Percentiles rank a stretch among this genome's conserved stretches.
Conservation (phyloP, 2,329 filamentous ascomycete genomes). For the Aspergillus japonicus region DNA sequence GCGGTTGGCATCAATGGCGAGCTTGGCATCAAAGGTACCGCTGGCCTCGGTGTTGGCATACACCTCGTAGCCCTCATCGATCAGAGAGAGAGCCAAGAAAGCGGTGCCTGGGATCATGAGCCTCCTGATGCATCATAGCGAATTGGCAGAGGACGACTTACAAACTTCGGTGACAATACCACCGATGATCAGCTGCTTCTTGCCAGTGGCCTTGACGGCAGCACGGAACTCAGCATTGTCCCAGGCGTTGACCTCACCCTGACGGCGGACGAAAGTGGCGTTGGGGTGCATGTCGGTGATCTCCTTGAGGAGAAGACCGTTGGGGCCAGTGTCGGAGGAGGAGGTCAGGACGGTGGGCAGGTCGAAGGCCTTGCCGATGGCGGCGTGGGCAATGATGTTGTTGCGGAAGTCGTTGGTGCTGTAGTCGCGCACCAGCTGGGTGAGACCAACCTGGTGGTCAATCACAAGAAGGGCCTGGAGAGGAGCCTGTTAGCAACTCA, state of each 20-base stretch:
- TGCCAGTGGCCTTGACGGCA: conserved; percentile 64
- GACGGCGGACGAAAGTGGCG: conserved; percentile 64
- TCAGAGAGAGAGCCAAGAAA: conserved; percentile 70
- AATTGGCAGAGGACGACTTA: conserved; percentile 26
- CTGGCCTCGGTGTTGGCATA: conserved; percentile 71
- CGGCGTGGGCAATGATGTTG: conserved; percentile 67
- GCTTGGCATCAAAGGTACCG: conserved; percentile 57
- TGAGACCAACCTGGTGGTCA: conserved; percentile 38
- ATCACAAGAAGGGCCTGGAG: conserved; percentile 29
- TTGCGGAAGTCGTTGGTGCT: conserved; percentile 64
- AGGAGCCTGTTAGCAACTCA: neutral
- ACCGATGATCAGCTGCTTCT: conserved; percentile 68
- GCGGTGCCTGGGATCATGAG: conserved; percentile 53
- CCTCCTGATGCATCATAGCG: neutral
- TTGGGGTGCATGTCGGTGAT: conserved; percentile 67
- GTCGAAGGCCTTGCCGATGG: conserved; percentile 64
- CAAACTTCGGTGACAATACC: conserved; percentile 76
- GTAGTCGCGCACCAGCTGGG: conserved; percentile 61
- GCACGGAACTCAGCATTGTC: conserved; percentile 68
- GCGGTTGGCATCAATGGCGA: conserved; percentile 59
- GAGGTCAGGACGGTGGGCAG: conserved; percentile 69
- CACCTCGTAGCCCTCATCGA: conserved; percentile 69
- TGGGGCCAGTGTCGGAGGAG: conserved; percentile 68
- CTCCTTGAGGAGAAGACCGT: conserved; percentile 68
- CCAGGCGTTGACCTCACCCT: conserved; percentile 75